Percentiles rank a stretch among this genome's conserved stretches.
phyloP scores from a whole-genome alignment of 2,329 filamentous ascomycete genomes.

The Eutypella sp. region DNA sequence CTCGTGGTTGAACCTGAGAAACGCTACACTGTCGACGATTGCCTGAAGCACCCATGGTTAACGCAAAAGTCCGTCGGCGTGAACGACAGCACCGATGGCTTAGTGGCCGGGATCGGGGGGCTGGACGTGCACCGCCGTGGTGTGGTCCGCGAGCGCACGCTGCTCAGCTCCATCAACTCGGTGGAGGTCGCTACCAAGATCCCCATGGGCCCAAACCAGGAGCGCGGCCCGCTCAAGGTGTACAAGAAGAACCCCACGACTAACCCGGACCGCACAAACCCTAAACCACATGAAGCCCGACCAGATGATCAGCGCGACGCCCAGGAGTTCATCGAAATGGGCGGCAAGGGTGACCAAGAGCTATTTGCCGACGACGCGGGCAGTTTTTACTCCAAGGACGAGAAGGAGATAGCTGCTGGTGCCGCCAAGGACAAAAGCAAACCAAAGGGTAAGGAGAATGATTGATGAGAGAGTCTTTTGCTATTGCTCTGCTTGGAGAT shows the following conservation, averaged over 20 bases:
- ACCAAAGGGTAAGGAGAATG: conserved; percentile 18
- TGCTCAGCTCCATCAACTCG: conserved; percentile 77
- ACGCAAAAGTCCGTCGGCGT: conserved; percentile 56
- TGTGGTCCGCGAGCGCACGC: conserved; percentile 73
- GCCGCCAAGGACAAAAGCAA: conserved; percentile 17
- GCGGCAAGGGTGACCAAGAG: conserved; percentile 77
- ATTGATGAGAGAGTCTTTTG: conserved; percentile 5
- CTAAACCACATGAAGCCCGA: conserved; percentile 51
- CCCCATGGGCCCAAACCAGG: conserved; percentile 51
- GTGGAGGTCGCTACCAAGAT: conserved; percentile 52
- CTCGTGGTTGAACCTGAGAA: conserved; percentile 79
- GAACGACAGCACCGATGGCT: conserved; percentile 84
- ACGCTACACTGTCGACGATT: conserved; percentile 85
- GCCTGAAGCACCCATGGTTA: conserved; percentile 87
- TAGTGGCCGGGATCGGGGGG: conserved; percentile 78
- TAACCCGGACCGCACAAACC: conserved; percentile 36
- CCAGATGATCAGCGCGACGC: conserved; percentile 65
- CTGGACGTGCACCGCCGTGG: conserved; percentile 84
- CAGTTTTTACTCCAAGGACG: conserved; percentile 44
- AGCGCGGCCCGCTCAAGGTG: conserved; percentile 62
- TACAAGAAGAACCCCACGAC: conserved; percentile 62
- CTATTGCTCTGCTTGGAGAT: too few species aligned
- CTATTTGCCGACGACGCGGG: conserved; percentile 63
- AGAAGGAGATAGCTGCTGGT: conserved; percentile 23
- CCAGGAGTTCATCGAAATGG: conserved; percentile 76